Base-by-base conservation (phyloP, 306 rosid genomes). In the Arachis stenosperma region DNA sequence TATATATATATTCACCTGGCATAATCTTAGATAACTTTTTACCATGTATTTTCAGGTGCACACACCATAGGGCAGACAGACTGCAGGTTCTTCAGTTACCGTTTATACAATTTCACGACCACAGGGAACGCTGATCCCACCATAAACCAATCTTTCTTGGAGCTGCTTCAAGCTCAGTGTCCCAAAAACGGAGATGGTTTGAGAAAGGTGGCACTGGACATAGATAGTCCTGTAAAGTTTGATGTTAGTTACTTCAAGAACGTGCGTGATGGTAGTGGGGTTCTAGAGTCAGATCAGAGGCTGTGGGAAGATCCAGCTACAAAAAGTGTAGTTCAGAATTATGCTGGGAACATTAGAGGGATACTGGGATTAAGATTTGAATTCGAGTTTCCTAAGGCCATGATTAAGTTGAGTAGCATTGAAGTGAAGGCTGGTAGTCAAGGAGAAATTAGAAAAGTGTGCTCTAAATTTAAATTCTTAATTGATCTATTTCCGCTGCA, bases 41-140 rank as follows among this genome's bases (percentile, higher is more conserved):
- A 33, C 4, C 37, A 33, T 33, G 37, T 33, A 4, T 1, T 2
- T 78, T 63, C 76, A 87, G 97, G 90, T 8, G 95, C 87, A 48
- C 97, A 91, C 67, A 84, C 92, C n/a, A 79, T 84, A 5, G 97
- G 95, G 27, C 92, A 84, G 68, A 85, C 94, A 1, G 85, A 84
- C 30, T 88, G 95, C 83, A 39, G 55, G 6, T 86, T 91, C 43
- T 81, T 85, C 76, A 78, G 86, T 17, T 88, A 88, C 65, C 89
- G 97, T 4, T 62, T 79, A 43, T 88, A 85, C 80, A 88, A 88
- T 71, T 91, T 84, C 81, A 91, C 92, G 5, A 43, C 84, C 22
- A 29, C 85, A 0, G 95, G 97, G 0, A 70, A 84, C 71, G 73
- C 95, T 13, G 95, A 91, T 59, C 97, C 95, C 1, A 71, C 90